These are phyloP conservation scores for Carex myosuroides DNA, from an alignment of 176 grass and related monocot genomes.

Conservation along the genomic window DNA sequence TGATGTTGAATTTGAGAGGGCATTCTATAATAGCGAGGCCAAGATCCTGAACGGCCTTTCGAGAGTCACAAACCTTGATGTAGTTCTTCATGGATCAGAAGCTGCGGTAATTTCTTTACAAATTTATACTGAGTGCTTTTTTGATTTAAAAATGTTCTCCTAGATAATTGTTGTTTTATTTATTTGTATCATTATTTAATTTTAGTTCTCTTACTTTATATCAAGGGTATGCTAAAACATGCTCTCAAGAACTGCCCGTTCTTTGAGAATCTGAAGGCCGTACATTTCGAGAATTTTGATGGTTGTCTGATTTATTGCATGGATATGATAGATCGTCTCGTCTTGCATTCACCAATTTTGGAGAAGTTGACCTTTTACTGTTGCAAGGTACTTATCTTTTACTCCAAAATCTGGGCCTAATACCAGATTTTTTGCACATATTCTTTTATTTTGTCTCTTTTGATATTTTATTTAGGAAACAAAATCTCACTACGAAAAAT, in stretches of 20 bases:
- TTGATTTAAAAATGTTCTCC: not conserved
- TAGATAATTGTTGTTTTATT: not conserved
- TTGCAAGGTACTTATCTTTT: not conserved
- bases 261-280: not conserved
- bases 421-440: not conserved
- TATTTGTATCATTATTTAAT: not conserved
- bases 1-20: too few species aligned
- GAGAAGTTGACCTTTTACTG: not conserved
- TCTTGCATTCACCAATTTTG: not conserved
- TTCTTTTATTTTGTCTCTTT: not conserved
- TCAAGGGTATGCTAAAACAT: not conserved
- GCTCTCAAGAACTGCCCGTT: not conserved
- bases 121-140: not conserved
- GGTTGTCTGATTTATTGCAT: not conserved
- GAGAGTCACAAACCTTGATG: not conserved
- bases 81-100: not conserved
- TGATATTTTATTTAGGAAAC: not conserved
- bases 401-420: not conserved
- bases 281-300: not conserved
- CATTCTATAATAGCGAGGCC: not conserved
- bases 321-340: not conserved
- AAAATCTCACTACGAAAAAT: not conserved
- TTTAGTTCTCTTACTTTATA: not conserved
- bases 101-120: not conserved
- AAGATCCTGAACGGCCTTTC: not conserved